Evolutionary conservation across 306 rosid species (phyloP).

Genomic region (Hippophae rhamnoides): DNA sequence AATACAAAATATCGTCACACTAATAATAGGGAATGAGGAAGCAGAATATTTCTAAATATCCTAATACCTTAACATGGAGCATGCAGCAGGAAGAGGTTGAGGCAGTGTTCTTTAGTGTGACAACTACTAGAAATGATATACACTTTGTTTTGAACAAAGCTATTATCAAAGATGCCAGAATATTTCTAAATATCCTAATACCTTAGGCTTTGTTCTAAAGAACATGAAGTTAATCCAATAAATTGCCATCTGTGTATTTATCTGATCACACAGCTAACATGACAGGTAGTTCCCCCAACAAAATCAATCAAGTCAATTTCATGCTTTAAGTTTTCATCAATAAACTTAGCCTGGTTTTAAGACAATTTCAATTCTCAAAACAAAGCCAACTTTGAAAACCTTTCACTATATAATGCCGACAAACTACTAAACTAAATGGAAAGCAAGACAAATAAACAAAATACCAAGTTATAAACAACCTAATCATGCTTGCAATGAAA

Average conservation of each 20-base stretch:
- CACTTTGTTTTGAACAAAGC: too few relatives aligned
- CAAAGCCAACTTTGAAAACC: background rate
- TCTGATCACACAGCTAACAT: constrained; percentile 14
- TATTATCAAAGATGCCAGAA: too few relatives aligned
- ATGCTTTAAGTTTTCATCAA: background rate
- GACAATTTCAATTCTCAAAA: background rate
- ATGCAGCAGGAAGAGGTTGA: too few relatives aligned
- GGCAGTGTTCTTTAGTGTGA: too few relatives aligned
- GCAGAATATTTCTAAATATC: too few relatives aligned
- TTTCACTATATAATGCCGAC: background rate
- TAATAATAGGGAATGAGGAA: too few relatives aligned
- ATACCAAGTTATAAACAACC: background rate
- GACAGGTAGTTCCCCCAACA: constrained; percentile 1
- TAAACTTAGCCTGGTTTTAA: background rate
- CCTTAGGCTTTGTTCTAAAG: background rate
- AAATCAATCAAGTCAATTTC: constrained; percentile 3
- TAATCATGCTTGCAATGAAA: constrained; percentile 7
- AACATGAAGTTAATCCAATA: background rate
- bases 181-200: too few relatives aligned
- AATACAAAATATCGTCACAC: too few relatives aligned
- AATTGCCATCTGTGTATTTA: background rate
- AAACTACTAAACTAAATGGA: background rate
- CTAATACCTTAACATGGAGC: too few relatives aligned
- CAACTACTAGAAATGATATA: too few relatives aligned
- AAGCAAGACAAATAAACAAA: background rate